These are phyloP conservation scores for Populus ilicifolia DNA, from an alignment of 345 rosid genomes.

Conservation along the genomic window DNA sequence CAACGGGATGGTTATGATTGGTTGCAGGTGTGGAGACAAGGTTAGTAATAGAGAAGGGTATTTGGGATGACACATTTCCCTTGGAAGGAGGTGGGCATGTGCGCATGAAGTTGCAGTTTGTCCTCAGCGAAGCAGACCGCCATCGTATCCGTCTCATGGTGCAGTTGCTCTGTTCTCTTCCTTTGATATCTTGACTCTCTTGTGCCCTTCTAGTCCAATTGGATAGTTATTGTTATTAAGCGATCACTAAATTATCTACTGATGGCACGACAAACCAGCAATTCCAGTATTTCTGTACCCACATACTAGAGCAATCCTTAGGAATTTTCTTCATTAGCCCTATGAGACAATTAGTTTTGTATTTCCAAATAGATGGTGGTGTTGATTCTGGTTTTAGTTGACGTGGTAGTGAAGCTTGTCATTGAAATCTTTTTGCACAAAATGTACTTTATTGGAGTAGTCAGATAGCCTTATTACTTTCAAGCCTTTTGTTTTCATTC, in stretches of 20 bases:
- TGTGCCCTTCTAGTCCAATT: background rate
- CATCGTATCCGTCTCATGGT: slow-evolving; percentile 65
- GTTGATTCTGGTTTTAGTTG: no score
- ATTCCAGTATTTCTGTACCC: background rate
- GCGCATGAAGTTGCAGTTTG: slow-evolving; percentile 71
- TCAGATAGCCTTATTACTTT: no score
- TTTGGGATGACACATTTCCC: slow-evolving; percentile 60
- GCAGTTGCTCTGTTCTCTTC: background rate
- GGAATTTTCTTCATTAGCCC: background rate
- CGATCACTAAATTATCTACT: background rate
- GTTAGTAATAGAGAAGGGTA: slow-evolving; percentile 69
- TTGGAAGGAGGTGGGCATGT: slow-evolving; percentile 71
- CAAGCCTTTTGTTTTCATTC: no score
- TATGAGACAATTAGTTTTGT: no score
- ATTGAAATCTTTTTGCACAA: background rate
- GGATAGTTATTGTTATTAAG: background rate
- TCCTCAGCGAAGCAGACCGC: slow-evolving; percentile 78
- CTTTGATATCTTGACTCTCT: background rate
- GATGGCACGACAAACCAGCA: background rate
- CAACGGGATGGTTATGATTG: slow-evolving; percentile 15
- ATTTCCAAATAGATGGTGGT: no score
- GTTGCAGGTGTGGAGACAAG: slow-evolving; percentile 63
- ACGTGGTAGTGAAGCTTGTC: background rate
- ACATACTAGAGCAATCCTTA: background rate
- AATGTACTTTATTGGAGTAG: background rate